Conservation (phyloP, 73 alveolate species). For the Tetrahymena elliotti region DNA sequence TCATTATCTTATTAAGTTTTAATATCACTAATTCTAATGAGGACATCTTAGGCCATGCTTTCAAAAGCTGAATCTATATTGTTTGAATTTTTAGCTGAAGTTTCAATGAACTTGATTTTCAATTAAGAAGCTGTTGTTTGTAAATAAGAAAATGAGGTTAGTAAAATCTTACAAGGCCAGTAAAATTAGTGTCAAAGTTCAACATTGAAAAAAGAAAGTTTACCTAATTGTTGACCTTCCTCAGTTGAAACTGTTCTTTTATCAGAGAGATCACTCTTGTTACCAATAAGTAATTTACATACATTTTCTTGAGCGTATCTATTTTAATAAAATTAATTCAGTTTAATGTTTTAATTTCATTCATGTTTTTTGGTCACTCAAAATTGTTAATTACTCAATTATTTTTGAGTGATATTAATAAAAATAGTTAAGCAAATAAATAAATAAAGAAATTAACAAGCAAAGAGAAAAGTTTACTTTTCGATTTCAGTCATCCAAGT, state of each 20-base stretch:
- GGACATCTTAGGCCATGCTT: constrained; percentile 34
- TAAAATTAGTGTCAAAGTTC: too few species aligned
- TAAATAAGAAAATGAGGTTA: too few species aligned
- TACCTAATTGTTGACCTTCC: constrained; percentile 65
- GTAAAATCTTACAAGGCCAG: too few species aligned
- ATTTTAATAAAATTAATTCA: not conserved
- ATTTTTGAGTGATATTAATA: not conserved
- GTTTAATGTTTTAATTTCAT: not conserved
- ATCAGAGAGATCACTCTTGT: constrained; percentile 77
- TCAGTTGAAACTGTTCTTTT: constrained; percentile 66
- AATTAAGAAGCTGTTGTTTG: constrained; percentile 2
- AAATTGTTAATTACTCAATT: not conserved
- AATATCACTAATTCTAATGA: not conserved
- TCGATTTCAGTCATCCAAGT: constrained; percentile 80
- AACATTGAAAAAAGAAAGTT: too few species aligned
- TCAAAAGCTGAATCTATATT: constrained; percentile 34
- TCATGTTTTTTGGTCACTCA: not conserved
- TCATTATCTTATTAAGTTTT: not conserved
- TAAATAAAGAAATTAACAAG: too few species aligned
- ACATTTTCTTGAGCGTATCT: constrained; percentile 64
- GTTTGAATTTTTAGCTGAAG: constrained; percentile 34
- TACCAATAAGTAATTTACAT: constrained; percentile 73
- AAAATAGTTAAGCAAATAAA: too few species aligned
- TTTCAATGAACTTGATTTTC: constrained; percentile 33
- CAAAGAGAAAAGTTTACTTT: constrained; percentile 28